Evolutionary conservation across 1,139 yeast genomes (phyloP), one percentile per base, ranked within the genome.

Genomic region (Geotrichum aggregatum): DNA sequence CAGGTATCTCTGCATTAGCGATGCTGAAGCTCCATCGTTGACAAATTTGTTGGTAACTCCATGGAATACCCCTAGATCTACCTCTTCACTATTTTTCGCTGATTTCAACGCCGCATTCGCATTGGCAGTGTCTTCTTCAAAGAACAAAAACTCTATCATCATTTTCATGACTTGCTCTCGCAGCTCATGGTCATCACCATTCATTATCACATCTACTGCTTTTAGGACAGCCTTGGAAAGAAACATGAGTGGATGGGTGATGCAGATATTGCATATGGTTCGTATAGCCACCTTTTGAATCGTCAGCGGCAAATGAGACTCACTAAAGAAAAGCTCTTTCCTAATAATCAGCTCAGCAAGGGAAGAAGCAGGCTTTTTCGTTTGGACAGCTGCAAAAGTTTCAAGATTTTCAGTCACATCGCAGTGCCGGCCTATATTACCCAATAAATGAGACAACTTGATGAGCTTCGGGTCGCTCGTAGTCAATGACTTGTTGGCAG

Each of bases 1-100:
- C 50, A 83, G 66, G 61, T 81, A 86, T 47, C 87, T 70, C 55
- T 87, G 88, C 18, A 81, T 83, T 11, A 87, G 62, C 0, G 87
- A 82, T 0, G 91, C 78, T 63, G 92, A 83, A 0, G 86, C 79
- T 14, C 88, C 85, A 63, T 87, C 94, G 58, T 74, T 77, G 33
- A 77, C 74, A 57, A 75, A 75, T 52, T 69, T 70, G 1, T 74
- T 63, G 6, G 73, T 70, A 14, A 69, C 69, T 0, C 86, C 86
- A 61, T 78, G 81, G 59, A 82, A 79, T 0, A 76, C 78, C 2
- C 72, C 75, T n/a, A 75, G 65, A 60, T 79, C 83, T 28, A 75
- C 63, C 35, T 65, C 47, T 66, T 64, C 28, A 67, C 71, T 19
- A 67, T 59, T 0, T 76, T 69, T 72, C n/a, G 69, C 63, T 13